phyloP scores from a whole-genome alignment of 352 stramenopile species.

The Poterioochromonas sp. region DNA sequence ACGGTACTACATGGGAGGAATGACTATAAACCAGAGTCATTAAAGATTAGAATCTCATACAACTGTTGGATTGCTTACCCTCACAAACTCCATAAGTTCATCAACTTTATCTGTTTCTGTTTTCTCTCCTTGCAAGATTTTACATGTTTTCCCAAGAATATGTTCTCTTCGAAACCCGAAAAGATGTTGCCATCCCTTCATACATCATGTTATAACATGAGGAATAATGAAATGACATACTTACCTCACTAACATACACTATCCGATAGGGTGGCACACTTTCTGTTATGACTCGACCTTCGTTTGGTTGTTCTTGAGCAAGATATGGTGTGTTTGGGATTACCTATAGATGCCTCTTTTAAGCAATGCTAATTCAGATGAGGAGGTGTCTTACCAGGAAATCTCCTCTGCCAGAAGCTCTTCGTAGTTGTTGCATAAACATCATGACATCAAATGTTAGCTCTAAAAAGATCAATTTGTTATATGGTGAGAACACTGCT shows the following conservation, averaged over 20 bases:
- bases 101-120: not conserved
- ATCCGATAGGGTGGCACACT: slow-evolving; percentile 20
- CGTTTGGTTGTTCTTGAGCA: slow-evolving; percentile 3
- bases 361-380: not conserved
- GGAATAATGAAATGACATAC: not conserved
- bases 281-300: slow-evolving; percentile 31
- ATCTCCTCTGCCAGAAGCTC: slow-evolving; percentile 31
- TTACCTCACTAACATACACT: slow-evolving; percentile 23
- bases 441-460: slow-evolving; percentile 48
- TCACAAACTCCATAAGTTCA: not conserved
- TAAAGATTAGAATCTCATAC: not conserved
- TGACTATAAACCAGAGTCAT: not conserved
- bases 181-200: not conserved
- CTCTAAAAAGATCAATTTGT: slow-evolving; percentile 42
- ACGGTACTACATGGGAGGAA: not conserved
- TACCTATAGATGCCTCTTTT: slow-evolving; percentile 34
- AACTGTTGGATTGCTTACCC: not conserved
- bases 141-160: slow-evolving; percentile 1
- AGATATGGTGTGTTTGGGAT: slow-evolving; percentile 43
- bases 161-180: not conserved
- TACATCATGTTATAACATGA: not conserved
- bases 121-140: not conserved
- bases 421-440: slow-evolving; percentile 50
- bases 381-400: not conserved
- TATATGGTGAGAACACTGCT: slow-evolving; percentile 28